A percentile compares a stretch with the other conserved stretches of the same genome.
Conservation (phyloP, 768 basidiomycete genomes). For the Suillus fuscotomentosus region DNA sequence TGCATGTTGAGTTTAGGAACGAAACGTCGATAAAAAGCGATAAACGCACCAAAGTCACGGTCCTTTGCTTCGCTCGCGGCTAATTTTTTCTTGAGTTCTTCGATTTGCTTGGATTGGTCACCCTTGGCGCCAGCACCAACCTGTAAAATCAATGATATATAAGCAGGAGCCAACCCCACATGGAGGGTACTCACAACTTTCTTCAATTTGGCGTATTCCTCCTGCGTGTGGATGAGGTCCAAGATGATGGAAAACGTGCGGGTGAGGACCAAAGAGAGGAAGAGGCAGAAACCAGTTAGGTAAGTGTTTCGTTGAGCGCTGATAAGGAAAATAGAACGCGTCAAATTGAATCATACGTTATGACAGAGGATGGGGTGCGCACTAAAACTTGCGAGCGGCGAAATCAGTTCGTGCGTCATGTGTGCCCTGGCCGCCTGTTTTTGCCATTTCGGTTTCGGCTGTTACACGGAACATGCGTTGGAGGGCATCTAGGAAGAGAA, state of each 20-base stretch:
- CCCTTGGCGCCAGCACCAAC: conserved; percentile 32
- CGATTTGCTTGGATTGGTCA: conserved; percentile 44
- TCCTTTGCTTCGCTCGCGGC: conserved; percentile 54
- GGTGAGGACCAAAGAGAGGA: conserved; percentile 93
- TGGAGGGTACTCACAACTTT: conserved; percentile 36
- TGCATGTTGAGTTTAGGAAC: not conserved
- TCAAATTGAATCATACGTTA: not conserved
- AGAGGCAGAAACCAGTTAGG: conserved; percentile 89
- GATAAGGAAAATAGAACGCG: not conserved
- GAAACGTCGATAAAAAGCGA: not conserved
- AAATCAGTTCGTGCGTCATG: conserved; percentile 72
- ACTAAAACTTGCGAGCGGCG: conserved; percentile 95
- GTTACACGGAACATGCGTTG: conserved; percentile 88
- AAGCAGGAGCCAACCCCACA: not conserved
- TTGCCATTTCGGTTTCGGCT: conserved; percentile 69
- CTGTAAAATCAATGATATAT: conserved; percentile 20
- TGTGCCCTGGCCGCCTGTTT: conserved; percentile 45
- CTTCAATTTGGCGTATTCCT: conserved; percentile 84
- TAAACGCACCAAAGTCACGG: conserved; percentile 60
- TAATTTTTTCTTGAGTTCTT: conserved; percentile 67
- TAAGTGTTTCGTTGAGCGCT: conserved; percentile 91
- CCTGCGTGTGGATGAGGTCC: conserved; percentile 88
- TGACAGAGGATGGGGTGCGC: conserved; percentile 23
- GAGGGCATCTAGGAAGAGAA: conserved; percentile 88
- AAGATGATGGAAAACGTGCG: conserved; percentile 91